Evolutionary conservation across 1,284 basidiomycete genomes (phyloP), one percentile per base, ranked within the genome.

Genomic region (Xanthoconium separans): DNA sequence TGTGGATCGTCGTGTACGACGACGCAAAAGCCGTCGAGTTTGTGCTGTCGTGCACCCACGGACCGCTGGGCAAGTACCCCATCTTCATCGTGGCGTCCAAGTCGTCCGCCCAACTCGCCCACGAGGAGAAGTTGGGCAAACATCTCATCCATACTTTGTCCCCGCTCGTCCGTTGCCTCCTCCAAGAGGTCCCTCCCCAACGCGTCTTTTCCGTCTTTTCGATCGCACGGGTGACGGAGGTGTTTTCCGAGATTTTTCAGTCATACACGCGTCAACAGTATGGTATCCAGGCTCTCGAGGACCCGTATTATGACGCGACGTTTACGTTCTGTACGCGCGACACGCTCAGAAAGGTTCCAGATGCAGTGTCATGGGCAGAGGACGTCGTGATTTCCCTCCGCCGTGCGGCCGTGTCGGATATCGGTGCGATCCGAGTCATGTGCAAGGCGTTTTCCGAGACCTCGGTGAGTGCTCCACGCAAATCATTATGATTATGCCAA

Each of bases 161-260:
- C 0, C 58, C 60, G 3, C 68, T 82, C 9, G 74, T 71, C 6
- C 46, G 50, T 0, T 60, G 65, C 3, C 64, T 83, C 15, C 53
- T 57, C 13, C 37, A 57, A 1, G 58, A 60, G 13, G 70, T 75
- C 27, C 58, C 64, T 12, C 40, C 64, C 2, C 41, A 72, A n/a
- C 75, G 87, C 9, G 78, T 89, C 0, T 91, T 84, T 65, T 88
- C 88, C 2, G 74, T 89, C 20, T 91, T 89, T 57, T 79, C 84
- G 4, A 73, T 75, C 2, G 75, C 82, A 6, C 59, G 61, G 7
- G 70, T 89, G 15, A 66, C 82, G 0, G 44, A 58, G 9, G 57
- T 61, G 2, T 87, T 91, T 61, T 73, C 76, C 4, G 50, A 68
- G 3, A 54, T 73, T 2, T 90, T 65, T 13, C 56, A 43, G 81